A percentile compares a stretch with the other conserved stretches of the same genome.
Evolutionary conservation across 2,329 filamentous ascomycete genomes (phyloP).

Genomic region (Microdochium trichocladiopsis): DNA sequence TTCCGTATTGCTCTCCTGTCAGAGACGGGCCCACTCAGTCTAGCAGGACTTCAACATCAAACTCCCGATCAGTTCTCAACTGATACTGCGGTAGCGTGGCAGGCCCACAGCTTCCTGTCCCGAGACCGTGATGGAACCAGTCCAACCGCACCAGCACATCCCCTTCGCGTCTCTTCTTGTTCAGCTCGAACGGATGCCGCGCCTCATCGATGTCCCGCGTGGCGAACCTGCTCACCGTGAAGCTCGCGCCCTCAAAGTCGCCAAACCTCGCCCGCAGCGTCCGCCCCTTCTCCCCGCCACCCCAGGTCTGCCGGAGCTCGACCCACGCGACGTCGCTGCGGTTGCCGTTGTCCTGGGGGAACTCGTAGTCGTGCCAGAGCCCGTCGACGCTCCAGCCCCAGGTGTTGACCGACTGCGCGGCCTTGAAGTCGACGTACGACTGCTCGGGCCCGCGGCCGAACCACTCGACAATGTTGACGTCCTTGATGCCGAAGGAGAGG

Average conservation of each 20-base stretch:
- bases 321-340: conserved; percentile 57
- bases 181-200: conserved; percentile 55
- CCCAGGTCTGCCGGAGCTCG: conserved; percentile 28
- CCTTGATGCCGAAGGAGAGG: conserved; percentile 38
- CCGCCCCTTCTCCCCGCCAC: conserved; percentile 16
- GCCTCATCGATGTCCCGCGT: conserved; percentile 44
- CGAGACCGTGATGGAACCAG: conserved; percentile 55
- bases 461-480: conserved; percentile 42
- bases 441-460: conserved; percentile 62
- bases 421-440: conserved; percentile 60
- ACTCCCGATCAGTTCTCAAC: conserved; percentile 31
- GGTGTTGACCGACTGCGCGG: conserved; percentile 49
- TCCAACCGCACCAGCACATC: conserved; percentile 52
- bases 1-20: not conserved
- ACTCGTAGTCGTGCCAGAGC: conserved; percentile 57
- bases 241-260: conserved; percentile 41
- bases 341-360: conserved; percentile 62
- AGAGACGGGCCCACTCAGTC: conserved; percentile 22
- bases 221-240: conserved; percentile 49
- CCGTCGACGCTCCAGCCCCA: conserved; percentile 39
- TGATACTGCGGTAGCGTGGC: conserved; percentile 42
- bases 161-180: conserved; percentile 31
- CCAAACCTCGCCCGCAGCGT: conserved; percentile 38
- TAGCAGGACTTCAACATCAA: conserved; percentile 35
- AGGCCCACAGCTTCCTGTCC: conserved; percentile 56